Conservation (phyloP, 805 yeast species). For the Zygoascus biomembranicola region DNA sequence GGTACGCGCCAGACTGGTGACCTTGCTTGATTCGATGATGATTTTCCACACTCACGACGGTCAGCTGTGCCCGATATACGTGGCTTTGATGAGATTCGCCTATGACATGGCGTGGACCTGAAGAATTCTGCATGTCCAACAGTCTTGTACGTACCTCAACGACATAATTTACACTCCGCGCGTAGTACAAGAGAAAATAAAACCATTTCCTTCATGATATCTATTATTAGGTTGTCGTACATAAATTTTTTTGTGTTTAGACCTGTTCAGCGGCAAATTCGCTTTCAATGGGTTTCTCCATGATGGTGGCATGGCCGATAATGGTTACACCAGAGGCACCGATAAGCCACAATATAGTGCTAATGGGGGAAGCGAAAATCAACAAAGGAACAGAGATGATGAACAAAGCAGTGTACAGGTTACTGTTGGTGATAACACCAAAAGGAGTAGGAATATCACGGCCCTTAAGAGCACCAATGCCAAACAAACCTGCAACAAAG, state of each 20-base stretch:
- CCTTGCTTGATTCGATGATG: slow-evolving; percentile 35
- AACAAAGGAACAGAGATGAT: slow-evolving; percentile 74
- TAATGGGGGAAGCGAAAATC: slow-evolving; percentile 79
- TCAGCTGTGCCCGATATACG: slow-evolving; percentile 51
- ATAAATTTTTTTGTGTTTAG: not conserved
- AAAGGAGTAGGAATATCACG: slow-evolving; percentile 66
- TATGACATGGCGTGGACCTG: slow-evolving; percentile 75
- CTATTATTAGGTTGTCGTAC: not conserved
- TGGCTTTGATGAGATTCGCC: slow-evolving; percentile 70
- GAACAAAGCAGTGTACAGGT: slow-evolving; percentile 74
- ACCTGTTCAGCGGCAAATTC: slow-evolving; percentile 71
- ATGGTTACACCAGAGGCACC: slow-evolving; percentile 77
- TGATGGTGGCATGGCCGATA: slow-evolving; percentile 75
- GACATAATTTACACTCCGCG: not conserved
- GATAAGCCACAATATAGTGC: slow-evolving; percentile 85
- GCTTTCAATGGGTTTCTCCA: slow-evolving; percentile 94
- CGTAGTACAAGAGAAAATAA: not conserved
- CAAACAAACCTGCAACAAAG: slow-evolving; percentile 65
- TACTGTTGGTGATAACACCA: slow-evolving; percentile 64
- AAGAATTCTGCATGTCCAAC: slow-evolving; percentile 9
- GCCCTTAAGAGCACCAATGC: slow-evolving; percentile 74
- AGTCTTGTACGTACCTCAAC: no score
- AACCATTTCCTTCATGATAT: not conserved
- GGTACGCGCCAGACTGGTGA: slow-evolving; percentile 15
- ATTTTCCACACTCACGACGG: slow-evolving; percentile 64